phyloP scores from a whole-genome alignment of 495 filamentous ascomycete species.

The Daldinia caldariorum region DNA sequence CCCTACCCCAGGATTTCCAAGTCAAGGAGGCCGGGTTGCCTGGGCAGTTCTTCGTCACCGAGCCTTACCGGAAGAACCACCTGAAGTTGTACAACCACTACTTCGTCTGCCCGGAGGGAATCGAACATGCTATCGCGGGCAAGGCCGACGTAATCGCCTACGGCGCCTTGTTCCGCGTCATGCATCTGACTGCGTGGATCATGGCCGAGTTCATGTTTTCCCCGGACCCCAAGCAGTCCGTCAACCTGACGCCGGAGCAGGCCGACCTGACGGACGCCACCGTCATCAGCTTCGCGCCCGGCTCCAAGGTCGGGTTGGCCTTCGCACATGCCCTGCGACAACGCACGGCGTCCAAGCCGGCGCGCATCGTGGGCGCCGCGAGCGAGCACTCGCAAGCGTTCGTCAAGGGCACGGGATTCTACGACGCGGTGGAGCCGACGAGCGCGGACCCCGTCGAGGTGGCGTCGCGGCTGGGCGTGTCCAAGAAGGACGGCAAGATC shows the following conservation, averaged over 20 bases:
- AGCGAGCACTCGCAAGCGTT: conserved; percentile 48
- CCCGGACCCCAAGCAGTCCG: conserved; percentile 38
- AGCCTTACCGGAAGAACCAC: conserved; percentile 54
- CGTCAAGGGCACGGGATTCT: conserved; percentile 47
- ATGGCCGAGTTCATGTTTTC: conserved; percentile 61
- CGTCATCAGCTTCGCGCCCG: conserved; percentile 57
- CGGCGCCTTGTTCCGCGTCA: conserved; percentile 53
- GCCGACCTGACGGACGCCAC: conserved; percentile 56
- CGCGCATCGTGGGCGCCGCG: conserved; percentile 51
- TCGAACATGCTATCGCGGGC: conserved; percentile 29
- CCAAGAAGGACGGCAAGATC: conserved; percentile 49
- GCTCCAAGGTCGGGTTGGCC: conserved; percentile 60
- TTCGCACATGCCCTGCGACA: conserved; percentile 54
- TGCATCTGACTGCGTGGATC: conserved; percentile 60
- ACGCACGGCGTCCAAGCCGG: conserved; percentile 40
- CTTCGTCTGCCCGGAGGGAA: conserved; percentile 40
- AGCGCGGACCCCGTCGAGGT: conserved; percentile 37
- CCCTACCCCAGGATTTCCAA: conserved; percentile 46
- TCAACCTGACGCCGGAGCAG: conserved; percentile 58
- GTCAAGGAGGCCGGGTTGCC: conserved; percentile 51
- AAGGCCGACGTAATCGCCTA: conserved; percentile 47
- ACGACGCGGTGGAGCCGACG: conserved; percentile 50
- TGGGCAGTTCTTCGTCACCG: conserved; percentile 51
- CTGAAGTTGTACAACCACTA: conserved; percentile 67
- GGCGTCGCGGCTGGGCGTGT: conserved; percentile 36